These are phyloP conservation scores for Anthoceros angustus DNA, from an alignment of 225 moss, liverwort and hornwort species.

Conservation along the genomic window DNA sequence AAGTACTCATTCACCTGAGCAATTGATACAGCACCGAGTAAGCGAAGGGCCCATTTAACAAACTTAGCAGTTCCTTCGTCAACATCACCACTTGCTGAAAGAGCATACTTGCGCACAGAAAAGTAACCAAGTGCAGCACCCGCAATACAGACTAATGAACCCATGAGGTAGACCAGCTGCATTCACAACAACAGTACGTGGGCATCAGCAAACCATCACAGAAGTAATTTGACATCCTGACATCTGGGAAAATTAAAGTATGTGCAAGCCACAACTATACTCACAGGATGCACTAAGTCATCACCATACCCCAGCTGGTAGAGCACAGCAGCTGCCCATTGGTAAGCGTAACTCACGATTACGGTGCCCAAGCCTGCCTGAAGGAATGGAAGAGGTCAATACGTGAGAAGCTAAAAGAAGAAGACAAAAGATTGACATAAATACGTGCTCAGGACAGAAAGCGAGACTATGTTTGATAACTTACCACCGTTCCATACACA, in stretches of 20 bases:
- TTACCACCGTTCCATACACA: neutral
- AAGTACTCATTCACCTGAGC: conserved; percentile 22
- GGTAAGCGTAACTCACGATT: conserved; percentile 49
- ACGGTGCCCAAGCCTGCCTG: conserved; percentile 90
- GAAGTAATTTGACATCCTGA: neutral
- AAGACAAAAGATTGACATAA: neutral
- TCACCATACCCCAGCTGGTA: conserved; percentile 84
- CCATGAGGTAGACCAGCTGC: conserved; percentile 11
- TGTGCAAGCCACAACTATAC: conserved; percentile 10
- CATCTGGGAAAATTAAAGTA: neutral
- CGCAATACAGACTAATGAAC: conserved; percentile 20
- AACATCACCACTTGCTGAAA: conserved; percentile 28
- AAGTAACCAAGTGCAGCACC: conserved; percentile 38
- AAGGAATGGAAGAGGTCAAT: neutral
- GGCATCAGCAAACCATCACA: neutral
- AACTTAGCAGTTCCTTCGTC: conserved; percentile 37
- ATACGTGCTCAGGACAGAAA: neutral
- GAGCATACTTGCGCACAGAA: conserved; percentile 42
- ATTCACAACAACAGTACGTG: neutral
- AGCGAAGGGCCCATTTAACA: conserved; percentile 41
- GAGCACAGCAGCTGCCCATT: conserved; percentile 49
- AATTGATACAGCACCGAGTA: conserved; percentile 26
- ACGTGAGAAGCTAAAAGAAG: neutral
- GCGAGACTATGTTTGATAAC: neutral
- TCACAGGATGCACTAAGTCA: conserved; percentile 87